Conservation (phyloP, 176 grass and related monocot genomes). For the Triticum urartu region DNA sequence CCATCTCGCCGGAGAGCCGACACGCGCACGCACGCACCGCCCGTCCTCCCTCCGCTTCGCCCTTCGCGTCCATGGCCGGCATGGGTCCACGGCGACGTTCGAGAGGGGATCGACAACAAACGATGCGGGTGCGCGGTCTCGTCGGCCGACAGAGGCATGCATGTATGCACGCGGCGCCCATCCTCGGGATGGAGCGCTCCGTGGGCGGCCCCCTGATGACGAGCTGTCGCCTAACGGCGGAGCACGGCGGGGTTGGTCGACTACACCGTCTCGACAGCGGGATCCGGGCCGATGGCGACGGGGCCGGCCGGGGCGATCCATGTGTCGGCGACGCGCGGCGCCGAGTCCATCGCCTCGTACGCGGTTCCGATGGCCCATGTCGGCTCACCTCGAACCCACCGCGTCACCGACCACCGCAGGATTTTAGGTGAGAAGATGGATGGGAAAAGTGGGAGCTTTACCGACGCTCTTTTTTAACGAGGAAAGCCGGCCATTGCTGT, state of each 20-base stretch:
- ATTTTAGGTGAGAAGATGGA: too few species aligned
- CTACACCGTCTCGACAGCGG: background rate
- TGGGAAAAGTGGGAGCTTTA: too few species aligned
- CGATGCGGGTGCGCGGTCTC: background rate
- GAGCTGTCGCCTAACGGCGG: background rate
- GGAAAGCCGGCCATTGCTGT: too few species aligned
- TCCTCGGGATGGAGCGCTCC: too few species aligned
- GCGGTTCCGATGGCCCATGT: background rate
- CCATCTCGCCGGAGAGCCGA: background rate
- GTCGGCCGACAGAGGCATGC: background rate
- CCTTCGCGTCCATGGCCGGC: too few species aligned
- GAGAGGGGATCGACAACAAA: background rate
- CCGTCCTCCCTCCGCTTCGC: background rate
- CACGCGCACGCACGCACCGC: background rate
- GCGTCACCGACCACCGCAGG: background rate
- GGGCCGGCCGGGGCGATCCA: background rate
- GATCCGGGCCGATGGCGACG: background rate
- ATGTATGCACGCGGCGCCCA: background rate
- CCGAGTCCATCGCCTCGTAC: background rate
- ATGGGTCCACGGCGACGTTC: background rate
- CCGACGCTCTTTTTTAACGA: too few species aligned
- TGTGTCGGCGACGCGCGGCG: constrained; percentile 2
- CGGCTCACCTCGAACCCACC: background rate
- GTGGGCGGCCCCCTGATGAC: background rate
- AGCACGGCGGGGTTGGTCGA: background rate